These are phyloP conservation scores for Clavariopsis aquatica DNA, from an alignment of 495 filamentous ascomycete genomes.

Conservation along the genomic window DNA sequence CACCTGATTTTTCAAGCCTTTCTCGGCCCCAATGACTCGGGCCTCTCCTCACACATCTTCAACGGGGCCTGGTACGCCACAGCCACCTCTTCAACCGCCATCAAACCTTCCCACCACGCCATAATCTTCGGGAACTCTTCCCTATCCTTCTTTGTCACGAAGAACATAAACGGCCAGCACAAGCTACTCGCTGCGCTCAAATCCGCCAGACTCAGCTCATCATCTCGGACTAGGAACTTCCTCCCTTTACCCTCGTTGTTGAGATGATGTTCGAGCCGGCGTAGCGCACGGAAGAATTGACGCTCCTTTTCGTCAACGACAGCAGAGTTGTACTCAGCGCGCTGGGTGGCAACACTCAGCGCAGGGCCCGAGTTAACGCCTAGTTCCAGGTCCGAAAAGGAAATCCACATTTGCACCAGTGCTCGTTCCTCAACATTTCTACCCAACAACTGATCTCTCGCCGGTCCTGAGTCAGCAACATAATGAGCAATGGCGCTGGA, in stretches of 20 bases:
- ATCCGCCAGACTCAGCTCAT: slow-evolving; percentile 57
- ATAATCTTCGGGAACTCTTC: slow-evolving; percentile 49
- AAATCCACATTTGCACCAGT: slow-evolving; percentile 54
- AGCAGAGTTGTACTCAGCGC: slow-evolving; percentile 44
- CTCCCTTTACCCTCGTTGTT: slow-evolving; percentile 36
- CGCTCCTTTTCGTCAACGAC: slow-evolving; percentile 40
- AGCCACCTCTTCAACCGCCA: slow-evolving; percentile 53
- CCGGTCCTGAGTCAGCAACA: slow-evolving; percentile 56
- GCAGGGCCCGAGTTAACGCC: slow-evolving; percentile 39
- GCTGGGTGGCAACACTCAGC: slow-evolving; percentile 45
- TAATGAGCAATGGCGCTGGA: slow-evolving; percentile 59
- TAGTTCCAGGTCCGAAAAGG: slow-evolving; percentile 53
- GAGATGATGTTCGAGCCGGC: slow-evolving; percentile 47
- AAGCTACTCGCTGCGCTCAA: slow-evolving; percentile 51
- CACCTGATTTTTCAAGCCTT: no score
- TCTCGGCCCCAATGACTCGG: background rate
- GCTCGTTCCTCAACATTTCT: slow-evolving; percentile 51
- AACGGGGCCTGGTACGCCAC: slow-evolving; percentile 51
- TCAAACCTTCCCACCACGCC: slow-evolving; percentile 49
- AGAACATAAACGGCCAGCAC: slow-evolving; percentile 46
- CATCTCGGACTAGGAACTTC: slow-evolving; percentile 50
- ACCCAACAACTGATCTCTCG: slow-evolving; percentile 55
- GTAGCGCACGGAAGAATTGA: slow-evolving; percentile 46
- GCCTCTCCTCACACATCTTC: slow-evolving; percentile 49
- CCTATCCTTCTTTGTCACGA: slow-evolving; percentile 56